A percentile compares a stretch with the other conserved stretches of the same genome.
Evolutionary conservation across 768 basidiomycete species (phyloP).

Genomic region (Mycena rebaudengoi): DNA sequence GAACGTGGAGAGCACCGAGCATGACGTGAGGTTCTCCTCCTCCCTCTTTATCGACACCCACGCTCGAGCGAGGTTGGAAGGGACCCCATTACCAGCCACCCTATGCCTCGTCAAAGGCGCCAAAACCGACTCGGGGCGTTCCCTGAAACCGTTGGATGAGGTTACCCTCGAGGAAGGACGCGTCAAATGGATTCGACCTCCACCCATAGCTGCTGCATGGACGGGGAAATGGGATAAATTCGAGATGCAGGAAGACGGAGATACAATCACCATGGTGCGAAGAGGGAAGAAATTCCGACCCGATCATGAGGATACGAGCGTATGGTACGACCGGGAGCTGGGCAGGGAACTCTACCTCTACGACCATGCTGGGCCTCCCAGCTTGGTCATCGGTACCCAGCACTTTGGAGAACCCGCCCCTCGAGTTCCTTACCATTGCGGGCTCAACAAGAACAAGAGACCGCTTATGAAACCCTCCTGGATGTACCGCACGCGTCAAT

Average conservation of each 20-base stretch:
- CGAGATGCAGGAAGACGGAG: not conserved
- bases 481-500: too few relatives aligned
- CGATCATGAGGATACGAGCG: not conserved
- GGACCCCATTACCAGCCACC: not conserved
- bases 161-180: not conserved
- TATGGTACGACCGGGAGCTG: not conserved
- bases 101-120: not conserved
- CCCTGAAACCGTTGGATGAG: not conserved
- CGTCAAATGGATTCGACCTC: not conserved
- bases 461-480: too few relatives aligned
- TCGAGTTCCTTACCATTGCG: not conserved
- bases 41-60: not conserved
- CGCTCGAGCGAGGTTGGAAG: not conserved
- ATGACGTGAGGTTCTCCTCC: not conserved
- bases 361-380: not conserved
- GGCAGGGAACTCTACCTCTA: not conserved
- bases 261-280: not conserved
- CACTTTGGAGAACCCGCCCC: not conserved
- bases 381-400: too few relatives aligned
- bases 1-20: not conserved
- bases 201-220: not conserved
- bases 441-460: too few relatives aligned
- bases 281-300: not conserved
- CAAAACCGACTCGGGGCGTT: not conserved
- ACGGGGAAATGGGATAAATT: not conserved